A percentile compares a stretch with the other conserved stretches of the same genome.
phyloP scores from a whole-genome alignment of 148 eudicot species.

The Fagopyrum esculentum region DNA sequence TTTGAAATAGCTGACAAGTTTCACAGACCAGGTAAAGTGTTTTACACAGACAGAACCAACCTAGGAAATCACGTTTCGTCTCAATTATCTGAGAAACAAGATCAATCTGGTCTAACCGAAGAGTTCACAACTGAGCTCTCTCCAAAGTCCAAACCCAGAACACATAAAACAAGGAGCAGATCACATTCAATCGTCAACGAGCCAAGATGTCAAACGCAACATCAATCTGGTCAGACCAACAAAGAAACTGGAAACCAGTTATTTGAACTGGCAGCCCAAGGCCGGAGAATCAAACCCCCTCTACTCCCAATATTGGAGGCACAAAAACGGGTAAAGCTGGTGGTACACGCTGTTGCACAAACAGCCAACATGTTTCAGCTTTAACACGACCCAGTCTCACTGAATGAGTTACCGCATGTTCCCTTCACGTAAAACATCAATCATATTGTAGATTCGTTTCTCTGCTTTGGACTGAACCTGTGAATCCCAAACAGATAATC shows the following conservation, averaged over 20 bases:
- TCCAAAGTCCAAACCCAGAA: too few species aligned
- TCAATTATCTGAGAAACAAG: too few species aligned
- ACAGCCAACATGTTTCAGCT: not conserved
- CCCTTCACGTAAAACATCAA: conserved; percentile 59
- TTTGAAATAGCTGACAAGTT: too few species aligned
- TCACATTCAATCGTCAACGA: not conserved
- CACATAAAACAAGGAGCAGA: not conserved
- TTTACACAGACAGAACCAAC: too few species aligned
- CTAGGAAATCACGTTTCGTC: too few species aligned
- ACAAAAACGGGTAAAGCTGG: not conserved
- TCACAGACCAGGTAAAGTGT: too few species aligned
- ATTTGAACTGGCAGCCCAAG: not conserved
- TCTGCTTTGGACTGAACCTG: conserved; percentile 67
- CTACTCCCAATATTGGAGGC: not conserved
- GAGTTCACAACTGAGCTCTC: too few species aligned
- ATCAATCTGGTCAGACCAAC: not conserved
- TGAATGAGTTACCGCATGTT: conserved; percentile 39
- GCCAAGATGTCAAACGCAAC: not conserved
- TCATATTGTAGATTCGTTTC: conserved; percentile 65
- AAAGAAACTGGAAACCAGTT: not conserved
- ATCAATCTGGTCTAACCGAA: too few species aligned
- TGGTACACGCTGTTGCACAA: not conserved
- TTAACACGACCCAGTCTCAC: not conserved
- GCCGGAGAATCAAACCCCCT: not conserved
- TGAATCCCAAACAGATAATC: conserved; percentile 3